These are phyloP conservation scores for Saccharomyces paradoxus DNA, from an alignment of 805 yeast species.

Conservation along the genomic window DNA sequence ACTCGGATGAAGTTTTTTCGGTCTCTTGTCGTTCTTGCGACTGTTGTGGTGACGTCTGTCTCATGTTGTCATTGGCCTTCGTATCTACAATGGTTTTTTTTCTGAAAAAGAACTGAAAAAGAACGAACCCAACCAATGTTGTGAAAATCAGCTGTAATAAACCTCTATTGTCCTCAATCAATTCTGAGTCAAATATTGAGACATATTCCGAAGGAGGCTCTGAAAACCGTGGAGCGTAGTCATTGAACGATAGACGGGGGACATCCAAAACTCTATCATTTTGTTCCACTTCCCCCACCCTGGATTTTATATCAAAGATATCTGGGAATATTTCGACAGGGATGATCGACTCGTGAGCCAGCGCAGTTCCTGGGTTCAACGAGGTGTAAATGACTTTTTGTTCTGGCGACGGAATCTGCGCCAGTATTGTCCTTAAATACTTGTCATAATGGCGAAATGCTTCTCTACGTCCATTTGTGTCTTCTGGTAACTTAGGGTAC, in stretches of 20 bases:
- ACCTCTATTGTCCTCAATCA: constrained; percentile 16
- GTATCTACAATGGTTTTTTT: background rate
- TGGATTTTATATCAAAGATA: constrained; percentile 42
- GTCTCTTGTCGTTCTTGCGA: background rate
- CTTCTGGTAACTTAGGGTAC: constrained; percentile 42
- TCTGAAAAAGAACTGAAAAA: constrained; percentile 5
- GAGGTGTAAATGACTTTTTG: constrained; percentile 54
- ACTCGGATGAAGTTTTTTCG: background rate
- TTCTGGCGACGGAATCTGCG: constrained; percentile 68
- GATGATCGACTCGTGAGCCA: constrained; percentile 15
- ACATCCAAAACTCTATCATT: constrained; percentile 35
- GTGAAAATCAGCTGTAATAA: constrained; percentile 14
- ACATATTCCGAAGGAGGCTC: constrained; percentile 9
- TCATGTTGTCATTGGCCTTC: background rate
- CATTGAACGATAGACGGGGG: constrained; percentile 25
- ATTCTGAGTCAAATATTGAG: constrained; percentile 19
- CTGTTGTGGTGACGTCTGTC: background rate
- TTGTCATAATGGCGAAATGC: constrained; percentile 38
- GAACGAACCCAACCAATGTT: constrained; percentile 12
- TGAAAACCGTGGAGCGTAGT: constrained; percentile 26
- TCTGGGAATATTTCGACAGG: constrained; percentile 45
- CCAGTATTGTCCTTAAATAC: constrained; percentile 45
- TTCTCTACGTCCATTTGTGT: constrained; percentile 24
- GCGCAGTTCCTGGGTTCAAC: constrained; percentile 17
- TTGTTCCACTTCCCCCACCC: constrained; percentile 47